Conservation (phyloP, 2,329 filamentous ascomycete genomes). For the Chaetomiaceae sp. region DNA sequence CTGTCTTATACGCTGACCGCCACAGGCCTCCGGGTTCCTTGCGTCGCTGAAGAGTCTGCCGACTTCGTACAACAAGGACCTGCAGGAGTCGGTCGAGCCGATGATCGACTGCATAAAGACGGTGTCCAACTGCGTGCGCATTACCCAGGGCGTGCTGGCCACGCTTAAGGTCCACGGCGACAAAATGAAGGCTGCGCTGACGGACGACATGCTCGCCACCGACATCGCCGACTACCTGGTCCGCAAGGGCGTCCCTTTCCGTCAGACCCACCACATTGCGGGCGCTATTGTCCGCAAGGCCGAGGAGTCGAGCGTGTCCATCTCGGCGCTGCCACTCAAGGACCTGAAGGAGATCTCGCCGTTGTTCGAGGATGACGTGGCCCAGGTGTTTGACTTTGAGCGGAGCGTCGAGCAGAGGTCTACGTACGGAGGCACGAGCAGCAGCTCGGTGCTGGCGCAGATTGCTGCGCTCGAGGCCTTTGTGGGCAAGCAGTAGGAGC, state of each 20-base stretch:
- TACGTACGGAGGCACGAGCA: slow-evolving; percentile 73
- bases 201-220: slow-evolving; percentile 77
- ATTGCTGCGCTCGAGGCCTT: slow-evolving; percentile 15
- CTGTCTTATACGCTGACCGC: not conserved
- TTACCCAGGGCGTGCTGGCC: slow-evolving; percentile 72
- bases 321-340: slow-evolving; percentile 63
- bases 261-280: slow-evolving; percentile 77
- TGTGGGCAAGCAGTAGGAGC: slow-evolving; percentile 9
- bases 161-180: slow-evolving; percentile 65
- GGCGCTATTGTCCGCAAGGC: slow-evolving; percentile 68
- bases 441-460: slow-evolving; percentile 27
- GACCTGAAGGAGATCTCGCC: slow-evolving; percentile 63
- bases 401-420: slow-evolving; percentile 73
- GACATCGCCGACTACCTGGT: slow-evolving; percentile 64
- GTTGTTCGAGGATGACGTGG: slow-evolving; percentile 66
- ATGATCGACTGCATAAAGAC: slow-evolving; percentile 81
- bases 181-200: slow-evolving; percentile 72
- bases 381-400: slow-evolving; percentile 71
- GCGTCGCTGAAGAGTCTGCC: slow-evolving; percentile 66
- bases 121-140: slow-evolving; percentile 71
- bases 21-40: slow-evolving; percentile 55
- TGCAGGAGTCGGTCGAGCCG: slow-evolving; percentile 85
- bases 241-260: slow-evolving; percentile 68
- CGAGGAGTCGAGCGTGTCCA: slow-evolving; percentile 59
- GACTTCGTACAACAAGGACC: slow-evolving; percentile 82